A percentile compares a stretch with the other conserved stretches of the same genome.
phyloP scores from a whole-genome alignment of 768 basidiomycete genomes.

The Rhizopogon vinicolor region DNA sequence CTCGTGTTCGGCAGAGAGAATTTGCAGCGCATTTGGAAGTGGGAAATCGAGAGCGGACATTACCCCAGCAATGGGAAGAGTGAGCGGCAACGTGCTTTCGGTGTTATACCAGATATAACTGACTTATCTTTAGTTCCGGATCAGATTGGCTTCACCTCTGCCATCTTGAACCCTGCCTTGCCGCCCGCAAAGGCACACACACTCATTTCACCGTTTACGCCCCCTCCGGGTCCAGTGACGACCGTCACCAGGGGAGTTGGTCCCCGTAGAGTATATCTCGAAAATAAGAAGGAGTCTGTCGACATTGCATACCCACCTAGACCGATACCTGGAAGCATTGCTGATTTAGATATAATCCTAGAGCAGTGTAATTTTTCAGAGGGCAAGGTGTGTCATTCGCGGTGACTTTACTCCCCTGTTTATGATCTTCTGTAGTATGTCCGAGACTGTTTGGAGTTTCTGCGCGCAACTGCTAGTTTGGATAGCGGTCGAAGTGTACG shows the following conservation, averaged over 20 bases:
- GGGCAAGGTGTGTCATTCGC: conserved; percentile 48
- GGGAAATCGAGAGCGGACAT: conserved; percentile 90
- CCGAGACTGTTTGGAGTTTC: conserved; percentile 90
- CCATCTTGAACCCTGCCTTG: conserved; percentile 64
- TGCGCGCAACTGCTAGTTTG: conserved; percentile 79
- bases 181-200: conserved; percentile 43
- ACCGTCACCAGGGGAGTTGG: conserved; percentile 60
- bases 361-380: conserved; percentile 80
- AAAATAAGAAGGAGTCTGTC: conserved; percentile 54
- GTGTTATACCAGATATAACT: neutral
- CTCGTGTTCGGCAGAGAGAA: conserved; percentile 68
- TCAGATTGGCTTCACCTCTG: conserved; percentile 49
- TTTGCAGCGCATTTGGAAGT: conserved; percentile 84
- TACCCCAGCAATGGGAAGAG: conserved; percentile 71
- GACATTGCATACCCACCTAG: conserved; percentile 79
- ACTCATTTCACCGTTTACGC: conserved; percentile 47
- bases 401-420: neutral
- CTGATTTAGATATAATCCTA: conserved; percentile 86
- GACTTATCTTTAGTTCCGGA: conserved; percentile 47
- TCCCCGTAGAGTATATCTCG: conserved; percentile 70
- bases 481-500: conserved; percentile 73
- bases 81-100: conserved; percentile 34
- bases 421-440: conserved; percentile 57
- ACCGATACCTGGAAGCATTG: conserved; percentile 74
- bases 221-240: conserved; percentile 35